Conservation (phyloP, 108 stramenopile genomes). For the Bacterosira constricta region DNA sequence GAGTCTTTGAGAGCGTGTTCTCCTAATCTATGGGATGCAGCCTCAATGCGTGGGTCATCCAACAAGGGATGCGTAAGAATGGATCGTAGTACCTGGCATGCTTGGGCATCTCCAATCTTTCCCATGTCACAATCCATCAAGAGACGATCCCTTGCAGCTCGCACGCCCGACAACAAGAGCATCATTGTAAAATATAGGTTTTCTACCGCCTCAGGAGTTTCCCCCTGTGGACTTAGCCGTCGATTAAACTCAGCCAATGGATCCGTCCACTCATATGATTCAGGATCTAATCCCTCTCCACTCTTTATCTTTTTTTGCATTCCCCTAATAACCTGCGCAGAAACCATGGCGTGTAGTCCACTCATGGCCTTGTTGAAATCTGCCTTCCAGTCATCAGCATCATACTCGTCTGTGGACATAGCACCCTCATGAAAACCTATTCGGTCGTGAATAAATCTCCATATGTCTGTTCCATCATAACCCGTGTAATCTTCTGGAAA, state of each 20-base stretch:
- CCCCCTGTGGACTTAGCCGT: conserved; percentile 72
- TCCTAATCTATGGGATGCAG: conserved; percentile 57
- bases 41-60: conserved; percentile 62
- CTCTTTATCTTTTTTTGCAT: conserved; percentile 68
- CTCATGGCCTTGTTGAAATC: conserved; percentile 90
- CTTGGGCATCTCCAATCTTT: conserved; percentile 46
- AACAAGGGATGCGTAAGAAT: conserved; percentile 62
- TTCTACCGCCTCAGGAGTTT: conserved; percentile 85
- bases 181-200: conserved; percentile 95
- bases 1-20: conserved; percentile 66
- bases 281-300: conserved; percentile 56
- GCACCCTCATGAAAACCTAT: conserved; percentile 64
- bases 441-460: conserved; percentile 83
- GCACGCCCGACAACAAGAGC: conserved; percentile 86
- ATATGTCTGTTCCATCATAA: conserved; percentile 84
- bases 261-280: conserved; percentile 69
- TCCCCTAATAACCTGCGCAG: conserved; percentile 76
- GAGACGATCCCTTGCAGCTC: conserved; percentile 72
- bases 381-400: conserved; percentile 86
- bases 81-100: conserved; percentile 37
- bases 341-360: conserved; percentile 84
- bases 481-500: conserved; percentile 89
- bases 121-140: conserved; percentile 68
- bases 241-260: conserved; percentile 74
- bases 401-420: conserved; percentile 51